Conservation (phyloP, 2,329 filamentous ascomycete species). For the Cylindrodendrum hubeiense region DNA sequence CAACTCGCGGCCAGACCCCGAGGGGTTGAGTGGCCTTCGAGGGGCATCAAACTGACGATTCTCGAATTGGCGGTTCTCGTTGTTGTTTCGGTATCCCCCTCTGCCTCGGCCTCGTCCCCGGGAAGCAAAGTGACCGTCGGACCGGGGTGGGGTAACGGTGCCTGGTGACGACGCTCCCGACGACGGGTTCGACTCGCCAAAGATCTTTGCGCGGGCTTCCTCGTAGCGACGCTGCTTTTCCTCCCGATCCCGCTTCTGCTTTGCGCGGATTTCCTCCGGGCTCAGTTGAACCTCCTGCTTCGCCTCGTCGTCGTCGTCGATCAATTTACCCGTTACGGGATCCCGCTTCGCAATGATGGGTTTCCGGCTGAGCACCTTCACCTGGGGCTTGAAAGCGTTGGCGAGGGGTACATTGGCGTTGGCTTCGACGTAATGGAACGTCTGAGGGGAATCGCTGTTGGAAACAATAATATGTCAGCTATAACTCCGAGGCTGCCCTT, state of each 20-base stretch:
- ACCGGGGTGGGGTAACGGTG: slow-evolving; percentile 68
- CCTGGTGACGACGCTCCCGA: slow-evolving; percentile 74
- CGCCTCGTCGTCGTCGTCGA: slow-evolving; percentile 70
- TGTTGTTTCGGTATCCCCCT: slow-evolving; percentile 47
- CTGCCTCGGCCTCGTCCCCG: slow-evolving; percentile 62
- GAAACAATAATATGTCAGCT: neutral
- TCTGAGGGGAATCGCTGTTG: slow-evolving; percentile 77
- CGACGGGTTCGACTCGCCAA: slow-evolving; percentile 72
- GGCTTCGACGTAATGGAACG: slow-evolving; percentile 81
- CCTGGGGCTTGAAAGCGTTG: slow-evolving; percentile 81
- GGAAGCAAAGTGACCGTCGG: slow-evolving; percentile 50
- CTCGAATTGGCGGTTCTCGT: slow-evolving; percentile 49
- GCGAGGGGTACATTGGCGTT: slow-evolving; percentile 70
- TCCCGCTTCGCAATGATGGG: slow-evolving; percentile 74
- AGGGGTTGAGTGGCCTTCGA: slow-evolving; percentile 43
- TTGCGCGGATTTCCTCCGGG: slow-evolving; percentile 81
- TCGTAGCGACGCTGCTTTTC: slow-evolving; percentile 94
- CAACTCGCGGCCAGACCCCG: slow-evolving; percentile 67
- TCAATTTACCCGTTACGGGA: slow-evolving; percentile 60
- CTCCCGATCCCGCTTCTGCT: slow-evolving; percentile 83
- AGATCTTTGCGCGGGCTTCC: slow-evolving; percentile 88
- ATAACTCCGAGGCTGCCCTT: slow-evolving; percentile 15
- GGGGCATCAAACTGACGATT: slow-evolving; percentile 46
- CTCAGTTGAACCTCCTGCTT: slow-evolving; percentile 73
- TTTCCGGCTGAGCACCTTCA: slow-evolving; percentile 89